These are phyloP conservation scores for Russula lepida DNA, from an alignment of 768 basidiomycete genomes.

Conservation along the genomic window DNA sequence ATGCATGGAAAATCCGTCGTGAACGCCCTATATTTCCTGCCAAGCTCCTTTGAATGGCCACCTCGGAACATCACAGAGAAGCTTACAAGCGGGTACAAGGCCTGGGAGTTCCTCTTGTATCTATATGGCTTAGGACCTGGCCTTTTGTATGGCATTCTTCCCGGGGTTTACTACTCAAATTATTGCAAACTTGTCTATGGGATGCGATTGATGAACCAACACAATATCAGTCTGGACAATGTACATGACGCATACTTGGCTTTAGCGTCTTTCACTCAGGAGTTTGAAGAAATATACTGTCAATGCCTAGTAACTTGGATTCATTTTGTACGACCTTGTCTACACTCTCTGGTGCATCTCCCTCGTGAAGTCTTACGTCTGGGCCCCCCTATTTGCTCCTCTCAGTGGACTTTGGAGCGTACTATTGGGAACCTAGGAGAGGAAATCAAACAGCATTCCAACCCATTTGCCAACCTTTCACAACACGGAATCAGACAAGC, in stretches of 20 bases:
- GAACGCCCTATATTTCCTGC: neutral
- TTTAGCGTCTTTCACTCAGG: neutral
- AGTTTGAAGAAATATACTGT: neutral
- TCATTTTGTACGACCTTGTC: neutral
- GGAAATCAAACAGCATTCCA: neutral
- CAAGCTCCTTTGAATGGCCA: neutral
- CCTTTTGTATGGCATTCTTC: conserved; percentile 24
- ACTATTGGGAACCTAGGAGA: neutral
- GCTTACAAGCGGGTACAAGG: conserved; percentile 30
- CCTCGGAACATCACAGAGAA: conserved; percentile 36
- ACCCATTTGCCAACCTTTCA: neutral
- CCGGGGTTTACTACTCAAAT: conserved; percentile 22
- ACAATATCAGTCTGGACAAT: conserved; percentile 1
- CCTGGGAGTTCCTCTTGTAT: conserved; percentile 24
- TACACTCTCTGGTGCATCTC: neutral
- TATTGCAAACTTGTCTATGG: conserved; percentile 26
- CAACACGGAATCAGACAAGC: neutral
- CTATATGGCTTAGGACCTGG: conserved; percentile 25
- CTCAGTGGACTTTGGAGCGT: neutral
- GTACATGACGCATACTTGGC: neutral
- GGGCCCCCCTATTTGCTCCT: neutral
- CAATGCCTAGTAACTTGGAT: neutral
- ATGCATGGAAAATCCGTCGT: neutral
- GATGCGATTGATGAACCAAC: conserved; percentile 24
- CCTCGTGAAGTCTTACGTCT: neutral